These are phyloP conservation scores for Huiozyma sinensis DNA, from an alignment of 805 yeast genomes.

Conservation along the genomic window DNA sequence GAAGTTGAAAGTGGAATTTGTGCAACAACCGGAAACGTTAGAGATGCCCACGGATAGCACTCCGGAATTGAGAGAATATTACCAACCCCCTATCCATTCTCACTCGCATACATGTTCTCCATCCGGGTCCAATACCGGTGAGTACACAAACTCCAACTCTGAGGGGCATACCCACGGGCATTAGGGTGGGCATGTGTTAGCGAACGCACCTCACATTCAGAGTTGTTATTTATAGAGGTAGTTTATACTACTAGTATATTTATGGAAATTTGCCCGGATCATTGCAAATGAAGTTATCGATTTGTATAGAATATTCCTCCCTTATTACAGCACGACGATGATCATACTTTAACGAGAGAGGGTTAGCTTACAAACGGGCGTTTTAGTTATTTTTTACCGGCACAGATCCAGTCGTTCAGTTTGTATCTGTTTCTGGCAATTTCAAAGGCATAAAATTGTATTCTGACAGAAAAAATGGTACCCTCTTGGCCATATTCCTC, in stretches of 20 bases:
- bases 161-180: constrained; percentile 9
- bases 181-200: not conserved
- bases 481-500: constrained; percentile 74
- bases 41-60: not conserved
- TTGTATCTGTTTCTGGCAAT: constrained; percentile 86
- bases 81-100: not conserved
- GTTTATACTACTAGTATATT: too few relatives aligned
- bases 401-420: constrained; percentile 76
- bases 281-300: too few relatives aligned
- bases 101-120: constrained; percentile 3
- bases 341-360: not conserved
- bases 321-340: not conserved
- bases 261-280: too few relatives aligned
- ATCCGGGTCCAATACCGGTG: not conserved
- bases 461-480: constrained; percentile 83
- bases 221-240: too few relatives aligned
- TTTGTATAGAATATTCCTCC: not conserved
- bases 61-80: not conserved
- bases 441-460: constrained; percentile 92
- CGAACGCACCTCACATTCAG: too few relatives aligned
- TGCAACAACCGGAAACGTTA: constrained; percentile 1
- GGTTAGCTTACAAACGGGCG: not conserved
- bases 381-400: constrained; percentile 19
- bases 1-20: constrained; percentile 31
- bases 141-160: constrained; percentile 4